Conservation (phyloP, 2,329 filamentous ascomycete genomes). For the Xylaria hypoxylon region DNA sequence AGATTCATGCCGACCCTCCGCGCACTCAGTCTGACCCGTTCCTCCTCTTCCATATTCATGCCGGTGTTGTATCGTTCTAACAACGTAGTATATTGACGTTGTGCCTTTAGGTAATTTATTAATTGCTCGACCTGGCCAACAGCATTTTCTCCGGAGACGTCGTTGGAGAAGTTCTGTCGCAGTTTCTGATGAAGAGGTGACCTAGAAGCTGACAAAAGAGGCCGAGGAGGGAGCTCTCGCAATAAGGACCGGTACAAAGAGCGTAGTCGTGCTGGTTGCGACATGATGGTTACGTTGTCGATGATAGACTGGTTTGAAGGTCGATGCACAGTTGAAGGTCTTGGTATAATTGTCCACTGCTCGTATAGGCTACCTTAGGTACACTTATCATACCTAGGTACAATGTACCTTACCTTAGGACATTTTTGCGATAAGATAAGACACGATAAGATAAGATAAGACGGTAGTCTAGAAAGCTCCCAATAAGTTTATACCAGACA, state of each 20-base stretch:
- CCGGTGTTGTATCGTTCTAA: constrained; percentile 95
- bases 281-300: constrained; percentile 43
- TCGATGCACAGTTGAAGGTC: background rate
- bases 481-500: background rate
- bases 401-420: constrained; percentile 1
- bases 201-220: constrained; percentile 64
- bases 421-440: constrained; percentile 31
- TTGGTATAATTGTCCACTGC: too few species aligned
- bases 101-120: constrained; percentile 83
- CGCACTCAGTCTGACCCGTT: constrained; percentile 85
- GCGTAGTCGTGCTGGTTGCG: constrained; percentile 67
- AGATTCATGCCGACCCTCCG: constrained; percentile 91
- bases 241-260: constrained; percentile 89
- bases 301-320: constrained; percentile 1
- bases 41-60: constrained; percentile 86
- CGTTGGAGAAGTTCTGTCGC: constrained; percentile 68
- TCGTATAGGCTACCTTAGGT: too few species aligned
- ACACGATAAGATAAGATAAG: constrained; percentile 27
- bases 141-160: constrained; percentile 49
- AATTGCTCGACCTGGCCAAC: constrained; percentile 77
- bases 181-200: constrained; percentile 78
- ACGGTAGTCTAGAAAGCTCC: background rate
- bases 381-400: too few species aligned
- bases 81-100: constrained; percentile 82
- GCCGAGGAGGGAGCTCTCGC: constrained; percentile 84